Percentiles rank a stretch among this genome's conserved stretches.
These are phyloP conservation scores for Pezicula radicicola DNA, from an alignment of 2,329 filamentous ascomycete genomes.

Conservation along the genomic window DNA sequence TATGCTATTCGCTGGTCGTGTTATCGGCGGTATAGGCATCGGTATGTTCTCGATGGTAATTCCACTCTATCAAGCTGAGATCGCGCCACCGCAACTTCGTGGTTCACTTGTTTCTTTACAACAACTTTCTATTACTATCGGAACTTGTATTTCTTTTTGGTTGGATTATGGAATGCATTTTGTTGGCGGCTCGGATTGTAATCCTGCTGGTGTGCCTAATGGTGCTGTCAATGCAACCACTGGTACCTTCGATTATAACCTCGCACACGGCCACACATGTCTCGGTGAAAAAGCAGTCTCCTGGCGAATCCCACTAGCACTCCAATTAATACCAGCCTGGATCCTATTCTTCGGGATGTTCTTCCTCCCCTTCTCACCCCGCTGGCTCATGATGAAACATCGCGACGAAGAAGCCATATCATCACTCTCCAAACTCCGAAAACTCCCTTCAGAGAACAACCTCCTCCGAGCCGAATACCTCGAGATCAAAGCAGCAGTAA, in stretches of 20 bases:
- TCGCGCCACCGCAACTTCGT: conserved; percentile 55
- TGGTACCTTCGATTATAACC: conserved; percentile 12
- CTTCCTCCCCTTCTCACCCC: conserved; percentile 18
- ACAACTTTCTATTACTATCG: conserved; percentile 55
- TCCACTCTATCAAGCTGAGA: conserved; percentile 31
- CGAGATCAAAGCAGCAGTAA: conserved; percentile 25
- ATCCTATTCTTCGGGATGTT: conserved; percentile 10
- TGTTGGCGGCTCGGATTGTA: conserved; percentile 38
- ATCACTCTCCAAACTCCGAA: conserved; percentile 20
- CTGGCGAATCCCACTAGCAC: conserved; percentile 28
- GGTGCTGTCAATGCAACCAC: conserved; percentile 4
- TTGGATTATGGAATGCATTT: conserved; percentile 40
- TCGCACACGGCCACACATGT: conserved; percentile 17
- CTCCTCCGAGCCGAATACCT: conserved; percentile 24
- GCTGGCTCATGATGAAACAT: conserved; percentile 29
- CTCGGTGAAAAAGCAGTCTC: conserved; percentile 15
- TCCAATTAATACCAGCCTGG: conserved; percentile 17
- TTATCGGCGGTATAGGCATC: conserved; percentile 44
- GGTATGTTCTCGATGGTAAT: conserved; percentile 43
- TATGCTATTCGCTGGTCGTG: conserved; percentile 46
- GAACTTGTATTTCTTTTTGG: conserved; percentile 46
- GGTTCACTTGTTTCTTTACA: conserved; percentile 61
- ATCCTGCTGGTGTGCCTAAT: conserved; percentile 17
- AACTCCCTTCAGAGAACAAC: conserved; percentile 16
- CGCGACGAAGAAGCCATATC: conserved; percentile 22